Percentiles rank a stretch among this genome's conserved stretches.
Evolutionary conservation across 1,284 basidiomycete species (phyloP).

Genomic region (Naganishia liquefaciens): DNA sequence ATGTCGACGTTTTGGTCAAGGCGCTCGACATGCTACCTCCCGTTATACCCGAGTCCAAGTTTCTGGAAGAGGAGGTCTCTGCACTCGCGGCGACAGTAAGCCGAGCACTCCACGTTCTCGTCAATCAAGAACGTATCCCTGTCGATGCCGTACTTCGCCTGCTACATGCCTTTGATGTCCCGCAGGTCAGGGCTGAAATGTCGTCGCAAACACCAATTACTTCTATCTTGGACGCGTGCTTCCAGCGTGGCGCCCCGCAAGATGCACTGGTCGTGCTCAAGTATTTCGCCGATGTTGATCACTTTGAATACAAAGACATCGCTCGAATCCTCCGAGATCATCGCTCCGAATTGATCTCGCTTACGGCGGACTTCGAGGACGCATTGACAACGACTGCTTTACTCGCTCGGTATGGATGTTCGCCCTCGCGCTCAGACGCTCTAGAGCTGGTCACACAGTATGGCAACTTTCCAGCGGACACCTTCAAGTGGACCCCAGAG

Average conservation of each 20-base stretch:
- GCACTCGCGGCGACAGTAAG: constrained; percentile 21
- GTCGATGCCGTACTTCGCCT: constrained; percentile 17
- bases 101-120: constrained; percentile 6
- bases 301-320: neutral
- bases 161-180: constrained; percentile 5
- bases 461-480: neutral
- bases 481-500: constrained; percentile 8
- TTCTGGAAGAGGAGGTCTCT: neutral
- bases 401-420: constrained; percentile 21
- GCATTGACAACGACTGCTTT: constrained; percentile 13
- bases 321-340: neutral
- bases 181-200: constrained; percentile 1
- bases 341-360: constrained; percentile 59
- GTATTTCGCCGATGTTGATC: neutral
- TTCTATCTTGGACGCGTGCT: constrained; percentile 1
- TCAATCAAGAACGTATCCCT: neutral
- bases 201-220: neutral
- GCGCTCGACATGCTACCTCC: constrained; percentile 20
- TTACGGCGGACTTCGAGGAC: constrained; percentile 56
- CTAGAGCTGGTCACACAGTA: constrained; percentile 7
- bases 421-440: constrained; percentile 2
- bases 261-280: constrained; percentile 9
- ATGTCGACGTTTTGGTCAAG: constrained; percentile 5
- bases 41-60: neutral
- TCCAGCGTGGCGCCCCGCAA: neutral